Evolutionary conservation across 345 rosid genomes (phyloP), one percentile per base, ranked within the genome.

Genomic region (Salix udensis): DNA sequence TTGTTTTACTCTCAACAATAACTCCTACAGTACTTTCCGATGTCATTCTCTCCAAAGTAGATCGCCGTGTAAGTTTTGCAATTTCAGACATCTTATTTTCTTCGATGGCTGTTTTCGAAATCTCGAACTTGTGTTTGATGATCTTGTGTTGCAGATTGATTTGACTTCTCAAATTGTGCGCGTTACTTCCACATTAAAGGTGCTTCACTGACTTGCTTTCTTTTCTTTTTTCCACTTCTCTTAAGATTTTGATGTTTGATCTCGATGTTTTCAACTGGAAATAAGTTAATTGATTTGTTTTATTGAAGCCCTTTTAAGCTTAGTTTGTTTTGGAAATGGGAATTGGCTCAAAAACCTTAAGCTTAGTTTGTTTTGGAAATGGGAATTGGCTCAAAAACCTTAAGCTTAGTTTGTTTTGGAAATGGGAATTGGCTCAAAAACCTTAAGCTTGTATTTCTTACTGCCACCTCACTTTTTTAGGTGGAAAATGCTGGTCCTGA

Each of bases 21-120:
- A n/a, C 62, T 8, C 11, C 95, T 42, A 89, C 95, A 18, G 92
- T 75, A 4, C 85, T 86, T 82, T 92, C 95, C 84, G 96, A 93
- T 89, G 92, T 93, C 78, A 73, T 91, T 74, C 79, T 95, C 79
- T 91, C 98, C 77, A 92, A 87, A 84, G 98, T 96, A 44, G 97
- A 93, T 71, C 94, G 97, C 79, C 97, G 90, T 71, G 98, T 96
- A 91, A 89, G 96, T 86, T 82, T 23, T n/a, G 37, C 84, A 65
- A n/a, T 68, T 14, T 1, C 37, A 4, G 28, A 11, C 9, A n/a
- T 71, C 42, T 30, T 12, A 4, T 42, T 50, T 19, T 71, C 40
- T n/a, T 71, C 9, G 18, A 50, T 53, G 28, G 26, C 34, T 53
- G n/a, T 21, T 58, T 71, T 71, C 52, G 24, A 7, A 53, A 16